Evolutionary conservation across 306 rosid species (phyloP), one percentile per base, ranked within the genome.

Genomic region (Hippophae rhamnoides): DNA sequence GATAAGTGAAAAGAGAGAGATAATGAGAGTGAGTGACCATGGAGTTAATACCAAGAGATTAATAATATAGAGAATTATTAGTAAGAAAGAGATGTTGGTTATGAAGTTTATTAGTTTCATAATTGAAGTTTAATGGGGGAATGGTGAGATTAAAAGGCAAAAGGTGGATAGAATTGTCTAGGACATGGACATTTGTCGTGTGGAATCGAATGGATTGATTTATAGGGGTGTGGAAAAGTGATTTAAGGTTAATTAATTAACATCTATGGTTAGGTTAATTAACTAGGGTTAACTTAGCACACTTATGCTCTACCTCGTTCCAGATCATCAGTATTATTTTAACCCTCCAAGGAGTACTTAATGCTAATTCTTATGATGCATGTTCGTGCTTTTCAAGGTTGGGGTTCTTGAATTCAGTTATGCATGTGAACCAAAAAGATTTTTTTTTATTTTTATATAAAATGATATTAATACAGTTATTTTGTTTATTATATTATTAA

Each of bases 111-210:
- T 62, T 58, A 69, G 63, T 60, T 82, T 81, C 85, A 79, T 89
- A 14, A 9, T 56, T 50, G 59, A 13, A 54, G 27, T 47, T 47
- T 12, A 23, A 18, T 60, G 14, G 25, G 49, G 52, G 26, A 52
- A 23, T 42, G 13, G 58, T 11, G 38, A 31, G 5, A 31, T 31
- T 31, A 11, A 41, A 27, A 26, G 45, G 31, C 47, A 47, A 14
- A 47, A 62, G 14, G 64, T 58, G 18, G 54, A 47, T 65, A 50
- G 67, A 56, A 9, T 13, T 64, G 64, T 74, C 50, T 59, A 66
- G 38, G 66, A 47, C 74, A 41, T 69, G 71, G 75, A 72, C 63
- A 69, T 72, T 71, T 70, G 77, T 74, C 82, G 58, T 60, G 65
- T 43, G 44, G 62, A 54, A 52, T 46, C n/a, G 23, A 64, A 68